phyloP scores from a whole-genome alignment of 1,284 basidiomycete species.

The Fistulinella cinereoalba region DNA sequence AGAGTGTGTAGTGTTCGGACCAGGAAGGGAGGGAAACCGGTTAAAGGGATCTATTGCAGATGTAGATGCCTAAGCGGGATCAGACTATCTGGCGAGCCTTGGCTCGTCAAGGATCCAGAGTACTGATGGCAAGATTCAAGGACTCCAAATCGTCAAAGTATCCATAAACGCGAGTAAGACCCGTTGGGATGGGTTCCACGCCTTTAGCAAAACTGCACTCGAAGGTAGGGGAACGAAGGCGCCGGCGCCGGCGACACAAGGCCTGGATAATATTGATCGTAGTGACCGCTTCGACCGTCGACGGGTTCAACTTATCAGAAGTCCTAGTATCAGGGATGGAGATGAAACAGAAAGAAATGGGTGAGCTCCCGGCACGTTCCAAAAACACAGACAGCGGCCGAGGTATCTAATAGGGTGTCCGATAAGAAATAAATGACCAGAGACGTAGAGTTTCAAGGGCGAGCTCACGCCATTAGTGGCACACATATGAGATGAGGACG shows the following conservation, averaged over 20 bases:
- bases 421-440: conserved; percentile 42
- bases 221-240: conserved; percentile 37
- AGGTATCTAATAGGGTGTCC: conserved; percentile 26
- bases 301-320: conserved; percentile 1
- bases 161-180: conserved; percentile 17
- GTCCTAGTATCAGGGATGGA: conserved; percentile 12
- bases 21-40: conserved; percentile 35
- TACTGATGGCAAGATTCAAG: conserved; percentile 35
- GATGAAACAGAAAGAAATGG: conserved; percentile 38
- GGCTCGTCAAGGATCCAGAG: conserved; percentile 19
- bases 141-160: conserved; percentile 33
- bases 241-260: conserved; percentile 25
- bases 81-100: conserved; percentile 2
- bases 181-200: conserved; percentile 26
- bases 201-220: conserved; percentile 30
- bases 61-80: conserved; percentile 36
- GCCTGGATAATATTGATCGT: conserved; percentile 19
- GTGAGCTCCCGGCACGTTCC: conserved; percentile 34
- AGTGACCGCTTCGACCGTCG: conserved; percentile 18
- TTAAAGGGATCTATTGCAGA: conserved; percentile 41
- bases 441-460: conserved; percentile 40
- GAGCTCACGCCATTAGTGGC: conserved; percentile 44
- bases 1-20: conserved; percentile 38
- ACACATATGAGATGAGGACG: conserved; percentile 46
- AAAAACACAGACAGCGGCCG: conserved; percentile 33